phyloP scores from a whole-genome alignment of 1,139 yeast genomes.

The Nakaseomyces sp. region DNA sequence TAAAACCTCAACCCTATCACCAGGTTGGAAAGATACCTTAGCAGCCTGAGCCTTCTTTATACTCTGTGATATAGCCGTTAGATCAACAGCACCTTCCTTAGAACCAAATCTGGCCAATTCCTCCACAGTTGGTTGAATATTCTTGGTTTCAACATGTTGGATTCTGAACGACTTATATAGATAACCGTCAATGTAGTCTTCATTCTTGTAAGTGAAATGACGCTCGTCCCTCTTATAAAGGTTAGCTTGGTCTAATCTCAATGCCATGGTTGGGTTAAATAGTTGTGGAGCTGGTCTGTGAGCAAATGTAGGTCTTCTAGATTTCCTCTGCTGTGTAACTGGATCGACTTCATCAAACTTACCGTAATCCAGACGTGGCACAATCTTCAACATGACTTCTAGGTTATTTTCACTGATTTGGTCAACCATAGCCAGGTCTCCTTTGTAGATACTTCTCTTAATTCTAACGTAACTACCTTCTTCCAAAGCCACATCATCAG shows the following conservation, averaged over 20 bases:
- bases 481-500: conserved; percentile 76
- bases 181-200: conserved; percentile 84
- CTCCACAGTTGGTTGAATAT: conserved; percentile 79
- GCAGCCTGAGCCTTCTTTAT: conserved; percentile 56
- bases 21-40: conserved; percentile 70
- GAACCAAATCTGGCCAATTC: conserved; percentile 78
- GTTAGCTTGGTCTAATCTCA: conserved; percentile 50
- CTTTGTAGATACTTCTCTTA: conserved; percentile 84
- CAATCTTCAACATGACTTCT: conserved; percentile 84
- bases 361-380: conserved; percentile 90
- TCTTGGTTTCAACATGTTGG: conserved; percentile 70
- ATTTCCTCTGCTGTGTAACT: conserved; percentile 40
- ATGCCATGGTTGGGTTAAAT: conserved; percentile 71
- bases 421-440: conserved; percentile 88
- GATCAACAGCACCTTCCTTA: conserved; percentile 69
- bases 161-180: conserved; percentile 78
- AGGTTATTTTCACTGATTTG: conserved; percentile 90
- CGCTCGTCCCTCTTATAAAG: conserved; percentile 65
- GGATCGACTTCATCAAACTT: conserved; percentile 52
- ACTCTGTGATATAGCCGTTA: conserved; percentile 76
- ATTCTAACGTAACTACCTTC: conserved; percentile 92
- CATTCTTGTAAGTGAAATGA: conserved; percentile 69
- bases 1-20: conserved; percentile 85
- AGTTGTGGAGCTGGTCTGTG: conserved; percentile 77
- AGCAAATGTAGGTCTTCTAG: conserved; percentile 41